Conservation (phyloP, 164 flowering plant genomes). For the Nelumbo lutea region DNA sequence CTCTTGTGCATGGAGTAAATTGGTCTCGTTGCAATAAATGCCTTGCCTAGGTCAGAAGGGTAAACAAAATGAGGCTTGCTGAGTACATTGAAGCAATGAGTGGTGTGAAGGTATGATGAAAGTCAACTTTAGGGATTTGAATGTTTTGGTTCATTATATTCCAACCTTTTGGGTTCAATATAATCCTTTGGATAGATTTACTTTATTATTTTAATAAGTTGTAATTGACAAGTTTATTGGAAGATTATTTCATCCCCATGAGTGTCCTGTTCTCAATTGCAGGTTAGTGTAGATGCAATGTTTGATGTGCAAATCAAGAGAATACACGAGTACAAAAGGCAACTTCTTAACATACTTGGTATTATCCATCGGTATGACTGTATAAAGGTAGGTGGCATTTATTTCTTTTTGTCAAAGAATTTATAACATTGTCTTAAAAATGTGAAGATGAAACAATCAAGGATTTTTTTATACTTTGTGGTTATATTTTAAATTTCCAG, state of each 20-base stretch:
- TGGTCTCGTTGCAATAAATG: neutral
- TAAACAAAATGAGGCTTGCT: constrained; percentile 51
- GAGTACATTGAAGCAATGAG: constrained; percentile 50
- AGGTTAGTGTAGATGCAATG: constrained; percentile 49
- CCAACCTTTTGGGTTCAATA: no score
- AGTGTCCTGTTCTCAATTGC: constrained; percentile 8
- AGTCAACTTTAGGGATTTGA: neutral
- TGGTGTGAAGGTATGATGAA: constrained; percentile 38
- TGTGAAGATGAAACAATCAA: neutral
- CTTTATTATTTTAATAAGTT: neutral
- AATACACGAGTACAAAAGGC: constrained; percentile 54
- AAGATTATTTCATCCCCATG: constrained; percentile 3
- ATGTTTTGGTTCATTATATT: neutral
- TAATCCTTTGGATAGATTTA: neutral
- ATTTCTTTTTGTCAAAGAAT: neutral
- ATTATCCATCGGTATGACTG: constrained; percentile 48
- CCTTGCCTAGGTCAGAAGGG: constrained; percentile 32
- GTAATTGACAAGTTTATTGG: neutral
- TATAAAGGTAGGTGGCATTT: constrained; percentile 28
- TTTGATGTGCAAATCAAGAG: constrained; percentile 56
- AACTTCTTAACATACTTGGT: constrained; percentile 42
- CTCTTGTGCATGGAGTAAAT: neutral
- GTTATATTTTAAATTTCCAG: no score
- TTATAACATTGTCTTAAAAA: neutral
- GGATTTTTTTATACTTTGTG: neutral